phyloP scores from a whole-genome alignment of 345 rosid genomes.

The Diplotaxis tenuifolia region DNA sequence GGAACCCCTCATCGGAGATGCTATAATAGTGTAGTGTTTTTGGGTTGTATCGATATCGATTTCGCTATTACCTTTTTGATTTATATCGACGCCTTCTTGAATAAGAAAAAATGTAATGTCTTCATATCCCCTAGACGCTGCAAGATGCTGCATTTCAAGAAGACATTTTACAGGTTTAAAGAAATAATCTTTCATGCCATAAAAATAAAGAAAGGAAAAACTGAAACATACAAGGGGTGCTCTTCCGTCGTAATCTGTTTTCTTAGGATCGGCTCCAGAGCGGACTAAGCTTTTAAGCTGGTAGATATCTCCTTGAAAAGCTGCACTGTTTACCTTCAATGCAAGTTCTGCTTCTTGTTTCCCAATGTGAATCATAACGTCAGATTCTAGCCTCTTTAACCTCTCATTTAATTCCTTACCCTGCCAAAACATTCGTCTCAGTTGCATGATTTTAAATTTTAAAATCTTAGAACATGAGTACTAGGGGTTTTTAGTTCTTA shows the following conservation, averaged over 20 bases:
- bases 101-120: conserved; percentile 67
- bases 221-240: conserved; percentile 64
- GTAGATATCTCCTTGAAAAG: conserved; percentile 76
- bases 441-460: not conserved
- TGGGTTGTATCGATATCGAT: not conserved
- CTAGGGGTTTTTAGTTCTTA: too few species aligned
- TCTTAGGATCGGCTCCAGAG: conserved; percentile 87
- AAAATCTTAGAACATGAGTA: too few species aligned
- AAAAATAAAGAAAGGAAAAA: not conserved
- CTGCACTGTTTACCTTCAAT: conserved; percentile 75
- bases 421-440: conserved; percentile 40
- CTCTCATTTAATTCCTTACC: conserved; percentile 65
- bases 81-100: conserved; percentile 57
- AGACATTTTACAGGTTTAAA: not conserved
- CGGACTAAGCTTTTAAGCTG: conserved; percentile 73
- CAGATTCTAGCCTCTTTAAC: conserved; percentile 75
- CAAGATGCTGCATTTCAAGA: conserved; percentile 72
- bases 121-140: conserved; percentile 78
- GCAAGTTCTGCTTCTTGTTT: conserved; percentile 98
- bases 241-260: conserved; percentile 91
- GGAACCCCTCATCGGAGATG: too few species aligned
- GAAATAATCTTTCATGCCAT: not conserved
- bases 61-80: conserved; percentile 57
- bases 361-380: conserved; percentile 76
- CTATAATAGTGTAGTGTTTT: not conserved